phyloP scores from a whole-genome alignment of 2,329 filamentous ascomycete species.

The Fusarium dlaminii region DNA sequence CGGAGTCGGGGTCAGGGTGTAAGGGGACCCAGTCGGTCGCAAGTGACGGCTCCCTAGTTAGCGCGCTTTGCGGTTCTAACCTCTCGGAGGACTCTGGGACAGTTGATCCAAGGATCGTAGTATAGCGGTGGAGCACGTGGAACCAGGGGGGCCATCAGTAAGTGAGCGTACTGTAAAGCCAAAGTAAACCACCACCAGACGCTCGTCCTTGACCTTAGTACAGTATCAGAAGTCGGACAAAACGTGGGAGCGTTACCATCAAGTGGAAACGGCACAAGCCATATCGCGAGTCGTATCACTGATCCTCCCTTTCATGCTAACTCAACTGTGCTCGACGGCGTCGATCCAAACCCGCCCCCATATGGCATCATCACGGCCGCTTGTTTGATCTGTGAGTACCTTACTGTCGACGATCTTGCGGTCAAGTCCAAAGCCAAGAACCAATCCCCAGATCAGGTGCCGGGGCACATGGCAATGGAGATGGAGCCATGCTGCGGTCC shows the following conservation, averaged over 20 bases:
- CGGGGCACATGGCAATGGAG: slow-evolving; percentile 17
- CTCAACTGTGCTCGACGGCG: slow-evolving; percentile 1
- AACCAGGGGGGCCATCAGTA: slow-evolving; percentile 23
- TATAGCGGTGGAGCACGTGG: slow-evolving; percentile 31
- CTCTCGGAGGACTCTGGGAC: background rate
- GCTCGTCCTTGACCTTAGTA: slow-evolving; percentile 7
- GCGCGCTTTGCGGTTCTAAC: slow-evolving; percentile 12
- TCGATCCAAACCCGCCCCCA: slow-evolving; percentile 18
- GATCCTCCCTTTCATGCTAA: background rate
- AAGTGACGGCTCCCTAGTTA: slow-evolving; percentile 17
- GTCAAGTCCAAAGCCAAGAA: slow-evolving; percentile 5
- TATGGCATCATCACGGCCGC: slow-evolving; percentile 25
- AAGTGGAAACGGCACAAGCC: slow-evolving; percentile 17
- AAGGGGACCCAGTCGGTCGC: background rate
- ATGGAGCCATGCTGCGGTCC: background rate
- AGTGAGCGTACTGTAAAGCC: background rate
- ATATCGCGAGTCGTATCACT: slow-evolving; percentile 20
- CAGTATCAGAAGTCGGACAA: slow-evolving; percentile 15
- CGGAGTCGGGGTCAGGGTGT: slow-evolving; percentile 7
- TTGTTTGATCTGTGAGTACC: slow-evolving; percentile 5
- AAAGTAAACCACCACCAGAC: slow-evolving; percentile 27
- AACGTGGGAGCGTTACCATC: slow-evolving; percentile 34
- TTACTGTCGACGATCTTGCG: slow-evolving; percentile 18
- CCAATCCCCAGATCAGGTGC: slow-evolving; percentile 28
- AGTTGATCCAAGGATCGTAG: slow-evolving; percentile 8